Conservation (phyloP, 1,139 yeast genomes). For the Yamadazyma dushanensis region DNA sequence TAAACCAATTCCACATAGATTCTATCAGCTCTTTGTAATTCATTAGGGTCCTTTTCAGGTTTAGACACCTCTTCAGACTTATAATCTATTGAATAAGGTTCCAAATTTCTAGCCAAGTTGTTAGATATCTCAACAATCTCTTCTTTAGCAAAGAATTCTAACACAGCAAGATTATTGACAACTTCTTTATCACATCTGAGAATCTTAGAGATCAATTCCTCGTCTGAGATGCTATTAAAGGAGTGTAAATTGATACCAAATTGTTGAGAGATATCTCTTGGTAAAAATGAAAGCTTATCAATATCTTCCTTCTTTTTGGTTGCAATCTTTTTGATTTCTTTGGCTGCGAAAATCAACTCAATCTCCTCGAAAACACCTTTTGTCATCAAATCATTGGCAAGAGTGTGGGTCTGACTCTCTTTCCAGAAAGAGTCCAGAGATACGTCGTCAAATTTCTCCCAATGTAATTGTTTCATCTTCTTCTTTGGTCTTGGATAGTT, state of each 20-base stretch:
- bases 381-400: constrained; percentile 61
- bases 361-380: constrained; percentile 76
- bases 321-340: constrained; percentile 62
- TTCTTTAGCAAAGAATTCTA: constrained; percentile 71
- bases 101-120: constrained; percentile 60
- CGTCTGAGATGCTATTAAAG: constrained; percentile 53
- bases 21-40: constrained; percentile 75
- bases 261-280: constrained; percentile 75
- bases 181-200: constrained; percentile 64
- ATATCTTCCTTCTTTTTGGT: constrained; percentile 48
- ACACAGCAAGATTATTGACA: constrained; percentile 56
- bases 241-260: constrained; percentile 75
- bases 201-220: constrained; percentile 56
- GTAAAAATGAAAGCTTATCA: constrained; percentile 58
- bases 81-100: constrained; percentile 67
- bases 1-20: constrained; percentile 70
- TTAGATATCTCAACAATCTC: constrained; percentile 67
- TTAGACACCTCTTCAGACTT: constrained; percentile 40
- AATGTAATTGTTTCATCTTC: constrained; percentile 77
- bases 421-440: constrained; percentile 70
- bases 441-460: constrained; percentile 69
- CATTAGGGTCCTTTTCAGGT: constrained; percentile 75
- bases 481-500: constrained; percentile 72
- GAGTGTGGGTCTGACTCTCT: constrained; percentile 30
- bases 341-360: constrained; percentile 77